These are phyloP conservation scores for Plectosphaerella plurivora DNA, from an alignment of 2,329 filamentous ascomycete species.

Conservation along the genomic window DNA sequence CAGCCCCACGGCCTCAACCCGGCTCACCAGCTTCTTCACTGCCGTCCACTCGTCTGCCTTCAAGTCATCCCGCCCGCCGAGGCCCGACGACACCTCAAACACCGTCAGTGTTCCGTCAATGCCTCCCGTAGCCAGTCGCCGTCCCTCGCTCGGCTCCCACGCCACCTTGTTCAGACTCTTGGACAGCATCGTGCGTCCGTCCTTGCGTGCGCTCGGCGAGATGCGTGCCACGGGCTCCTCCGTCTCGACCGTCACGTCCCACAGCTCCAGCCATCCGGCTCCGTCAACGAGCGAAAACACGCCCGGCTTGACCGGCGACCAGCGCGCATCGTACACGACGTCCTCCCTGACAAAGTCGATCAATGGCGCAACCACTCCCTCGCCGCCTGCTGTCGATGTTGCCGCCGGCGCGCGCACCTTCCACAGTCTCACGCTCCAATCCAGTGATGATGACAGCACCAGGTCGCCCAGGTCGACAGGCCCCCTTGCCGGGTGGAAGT, in stretches of 20 bases:
- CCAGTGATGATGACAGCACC: conserved; percentile 84
- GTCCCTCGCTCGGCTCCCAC: conserved; percentile 89
- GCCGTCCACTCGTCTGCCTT: conserved; percentile 88
- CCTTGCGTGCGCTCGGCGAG: conserved; percentile 62
- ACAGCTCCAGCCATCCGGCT: conserved; percentile 85
- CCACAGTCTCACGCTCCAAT: conserved; percentile 98
- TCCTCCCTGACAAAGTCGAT: conserved; percentile 92
- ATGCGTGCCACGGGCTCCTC: conserved; percentile 87
- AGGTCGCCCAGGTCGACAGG: conserved; percentile 93
- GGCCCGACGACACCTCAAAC: conserved; percentile 80
- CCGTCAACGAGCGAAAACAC: conserved; percentile 95
- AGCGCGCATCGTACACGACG: conserved; percentile 91
- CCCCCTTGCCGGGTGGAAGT: conserved; percentile 90
- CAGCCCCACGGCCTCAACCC: conserved; percentile 60
- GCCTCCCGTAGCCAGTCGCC: conserved; percentile 81
- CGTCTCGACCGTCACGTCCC: conserved; percentile 88
- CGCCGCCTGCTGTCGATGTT: conserved; percentile 55
- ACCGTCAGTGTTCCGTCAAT: conserved; percentile 87
- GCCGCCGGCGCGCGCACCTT: conserved; percentile 80
- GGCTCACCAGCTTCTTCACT: conserved; percentile 83
- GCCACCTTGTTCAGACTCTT: conserved; percentile 90
- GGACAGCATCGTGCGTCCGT: conserved; percentile 65
- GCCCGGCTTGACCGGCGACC: conserved; percentile 90
- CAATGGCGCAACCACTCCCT: conserved; percentile 63
- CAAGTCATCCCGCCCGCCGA: conserved; percentile 79